Percentiles rank a stretch among this genome's conserved stretches.
Evolutionary conservation across 495 filamentous ascomycete species (phyloP).

Genomic region (Hypomontagnella submonticulosa): DNA sequence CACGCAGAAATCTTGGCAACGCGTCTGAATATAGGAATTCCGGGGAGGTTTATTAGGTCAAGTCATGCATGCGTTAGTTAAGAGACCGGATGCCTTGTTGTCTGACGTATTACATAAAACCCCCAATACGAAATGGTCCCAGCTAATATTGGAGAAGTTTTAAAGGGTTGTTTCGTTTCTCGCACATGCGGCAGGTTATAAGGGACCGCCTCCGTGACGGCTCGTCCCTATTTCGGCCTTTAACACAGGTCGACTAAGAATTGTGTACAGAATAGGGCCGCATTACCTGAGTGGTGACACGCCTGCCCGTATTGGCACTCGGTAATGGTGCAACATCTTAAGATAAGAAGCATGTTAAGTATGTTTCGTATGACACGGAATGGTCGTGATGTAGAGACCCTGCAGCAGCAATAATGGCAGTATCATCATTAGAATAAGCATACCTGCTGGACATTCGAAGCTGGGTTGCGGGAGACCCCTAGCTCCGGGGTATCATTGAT

Average conservation of each 20-base stretch:
- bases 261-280: slow-evolving; percentile 23
- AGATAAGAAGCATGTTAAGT: slow-evolving; percentile 8
- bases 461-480: slow-evolving; percentile 29
- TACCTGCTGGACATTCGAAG: slow-evolving; percentile 1
- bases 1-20: slow-evolving; percentile 1
- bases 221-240: slow-evolving; percentile 41
- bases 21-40: not conserved
- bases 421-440: slow-evolving; percentile 15
- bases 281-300: slow-evolving; percentile 29
- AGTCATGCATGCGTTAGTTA: not conserved
- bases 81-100: slow-evolving; percentile 1
- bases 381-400: not conserved
- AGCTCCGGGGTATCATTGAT: slow-evolving; percentile 20
- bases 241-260: slow-evolving; percentile 28
- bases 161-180: slow-evolving; percentile 15
- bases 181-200: slow-evolving; percentile 23
- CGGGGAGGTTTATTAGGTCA: not conserved
- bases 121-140: slow-evolving; percentile 13
- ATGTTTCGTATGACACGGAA: slow-evolving; percentile 2
- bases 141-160: slow-evolving; percentile 16
- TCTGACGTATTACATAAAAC: slow-evolving; percentile 2
- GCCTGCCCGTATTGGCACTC: slow-evolving; percentile 10
- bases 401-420: slow-evolving; percentile 2
- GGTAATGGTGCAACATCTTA: not conserved
- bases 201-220: slow-evolving; percentile 26